These are phyloP conservation scores for Xylaria sp. DNA, from an alignment of 2,329 filamentous ascomycete species.

Conservation along the genomic window DNA sequence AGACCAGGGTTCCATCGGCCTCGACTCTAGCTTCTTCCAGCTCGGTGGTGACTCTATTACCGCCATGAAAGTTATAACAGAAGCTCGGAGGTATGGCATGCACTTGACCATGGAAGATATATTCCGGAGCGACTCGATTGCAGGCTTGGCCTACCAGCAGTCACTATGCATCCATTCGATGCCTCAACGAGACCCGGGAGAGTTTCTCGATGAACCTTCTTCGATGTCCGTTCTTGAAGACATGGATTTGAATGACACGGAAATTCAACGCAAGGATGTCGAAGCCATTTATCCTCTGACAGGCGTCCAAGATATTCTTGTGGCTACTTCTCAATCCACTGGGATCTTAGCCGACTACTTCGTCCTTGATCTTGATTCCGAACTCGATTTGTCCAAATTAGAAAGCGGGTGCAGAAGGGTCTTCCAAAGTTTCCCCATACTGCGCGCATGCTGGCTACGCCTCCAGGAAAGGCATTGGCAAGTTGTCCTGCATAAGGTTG, in stretches of 20 bases:
- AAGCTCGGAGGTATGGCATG: constrained; percentile 16
- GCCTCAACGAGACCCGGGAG: background rate
- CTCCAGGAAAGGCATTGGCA: constrained; percentile 11
- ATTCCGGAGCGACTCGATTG: constrained; percentile 19
- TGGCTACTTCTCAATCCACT: background rate
- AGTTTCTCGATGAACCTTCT: background rate
- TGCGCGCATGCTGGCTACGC: constrained; percentile 18
- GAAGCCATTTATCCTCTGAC: constrained; percentile 22
- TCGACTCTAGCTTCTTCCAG: constrained; percentile 16
- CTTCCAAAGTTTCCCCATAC: constrained; percentile 7
- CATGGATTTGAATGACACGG: background rate
- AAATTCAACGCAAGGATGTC: background rate
- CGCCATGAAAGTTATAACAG: constrained; percentile 31
- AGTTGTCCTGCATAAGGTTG: constrained; percentile 5
- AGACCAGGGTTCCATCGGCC: constrained; percentile 3
- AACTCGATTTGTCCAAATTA: constrained; percentile 6
- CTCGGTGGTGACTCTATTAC: constrained; percentile 32
- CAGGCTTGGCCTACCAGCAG: constrained; percentile 1
- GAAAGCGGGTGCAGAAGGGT: constrained; percentile 10
- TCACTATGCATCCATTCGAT: background rate
- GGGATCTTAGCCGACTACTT: constrained; percentile 13
- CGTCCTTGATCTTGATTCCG: constrained; percentile 3
- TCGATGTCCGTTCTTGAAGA: background rate
- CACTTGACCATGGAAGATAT: constrained; percentile 14
- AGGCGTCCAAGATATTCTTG: constrained; percentile 19